Base-by-base conservation (phyloP, 164 flowering plant genomes). In the Tinospora cordifolia region DNA sequence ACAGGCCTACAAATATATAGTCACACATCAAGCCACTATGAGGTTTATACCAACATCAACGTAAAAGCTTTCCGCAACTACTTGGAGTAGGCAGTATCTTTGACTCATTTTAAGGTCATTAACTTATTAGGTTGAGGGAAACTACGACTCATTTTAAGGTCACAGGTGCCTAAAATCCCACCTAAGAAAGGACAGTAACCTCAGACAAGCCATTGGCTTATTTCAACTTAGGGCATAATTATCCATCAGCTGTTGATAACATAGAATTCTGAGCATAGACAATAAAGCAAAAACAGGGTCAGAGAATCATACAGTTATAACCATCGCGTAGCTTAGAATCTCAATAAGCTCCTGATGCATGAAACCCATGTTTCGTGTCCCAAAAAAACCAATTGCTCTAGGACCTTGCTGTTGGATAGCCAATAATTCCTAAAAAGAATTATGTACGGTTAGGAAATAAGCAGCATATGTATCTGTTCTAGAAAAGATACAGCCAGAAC, bases 341-440 rank as follows among this genome's bases (percentile, higher is more conserved):
- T 94, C 98, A 71, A 93, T 91, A 22, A 93, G 97, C 74, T 93
- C 87, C 75, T 93, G 98, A 80, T 93, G 98, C 96, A 90, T 85
- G 82, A 93, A 93, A 24, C 93, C 95, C 97, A 92, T 94, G 76
- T 94, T 94, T 73, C 99, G 80, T 11, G 99, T 94, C 72, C 99
- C 99, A 80, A 94, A 94, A 68, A 94, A 94, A 9, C 99, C 99
- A 75, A 94, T 94, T 71, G 87, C 67, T 82, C 99, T 81, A 69
- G 97, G 97, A 19, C 99, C 99, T 87, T 90, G 92, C 72, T 92
- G 99, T 75, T 94, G 99, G 75, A 94, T 92, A 47, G 99, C 99
- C 80, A 94, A 78, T 69, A 94, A 75, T 74, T 94, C 99, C 99
- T 94, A 79, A 77, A 68, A 75, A 66, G 22, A 57, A 49, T 19